Evolutionary conservation across 306 rosid species (phyloP).

Genomic region (Rosa lucieae): DNA sequence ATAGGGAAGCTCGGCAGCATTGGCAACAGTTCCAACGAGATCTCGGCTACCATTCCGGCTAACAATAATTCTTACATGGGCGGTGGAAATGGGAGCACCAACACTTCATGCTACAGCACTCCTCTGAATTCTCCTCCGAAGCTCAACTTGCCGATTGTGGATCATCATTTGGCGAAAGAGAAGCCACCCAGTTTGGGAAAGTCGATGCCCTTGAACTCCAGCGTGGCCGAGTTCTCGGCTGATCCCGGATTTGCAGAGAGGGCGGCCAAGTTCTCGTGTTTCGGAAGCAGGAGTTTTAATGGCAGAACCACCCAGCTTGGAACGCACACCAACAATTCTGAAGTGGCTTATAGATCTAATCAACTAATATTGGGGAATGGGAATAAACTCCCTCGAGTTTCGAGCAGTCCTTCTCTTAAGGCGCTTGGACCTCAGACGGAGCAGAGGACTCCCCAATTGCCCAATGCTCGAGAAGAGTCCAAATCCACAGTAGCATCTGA

Average conservation of each 20-base stretch:
- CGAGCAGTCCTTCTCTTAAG: conserved; percentile 75
- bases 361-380: conserved; percentile 28
- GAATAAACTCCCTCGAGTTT: conserved; percentile 57
- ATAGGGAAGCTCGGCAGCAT: conserved; percentile 64
- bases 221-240: conserved; percentile 58
- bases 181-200: conserved; percentile 34
- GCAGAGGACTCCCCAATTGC: conserved; percentile 17
- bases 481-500: conserved; percentile 68
- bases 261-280: conserved; percentile 89
- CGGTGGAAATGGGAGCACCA: conserved; percentile 39
- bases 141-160: conserved; percentile 31
- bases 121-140: conserved; percentile 74
- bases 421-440: conserved; percentile 59
- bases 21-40: conserved; percentile 45
- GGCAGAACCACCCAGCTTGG: conserved; percentile 47
- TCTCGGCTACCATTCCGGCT: conserved; percentile 26
- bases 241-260: conserved; percentile 96
- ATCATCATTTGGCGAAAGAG: conserved; percentile 39
- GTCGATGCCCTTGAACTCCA: conserved; percentile 55
- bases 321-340: conserved; percentile 35
- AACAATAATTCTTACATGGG: conserved; percentile 27
- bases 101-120: conserved; percentile 56
- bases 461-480: conserved; percentile 67
- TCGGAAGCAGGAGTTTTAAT: conserved; percentile 84
- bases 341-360: conserved; percentile 37